phyloP scores from a whole-genome alignment of 352 stramenopile species.

The Pythium utonaiense region DNA sequence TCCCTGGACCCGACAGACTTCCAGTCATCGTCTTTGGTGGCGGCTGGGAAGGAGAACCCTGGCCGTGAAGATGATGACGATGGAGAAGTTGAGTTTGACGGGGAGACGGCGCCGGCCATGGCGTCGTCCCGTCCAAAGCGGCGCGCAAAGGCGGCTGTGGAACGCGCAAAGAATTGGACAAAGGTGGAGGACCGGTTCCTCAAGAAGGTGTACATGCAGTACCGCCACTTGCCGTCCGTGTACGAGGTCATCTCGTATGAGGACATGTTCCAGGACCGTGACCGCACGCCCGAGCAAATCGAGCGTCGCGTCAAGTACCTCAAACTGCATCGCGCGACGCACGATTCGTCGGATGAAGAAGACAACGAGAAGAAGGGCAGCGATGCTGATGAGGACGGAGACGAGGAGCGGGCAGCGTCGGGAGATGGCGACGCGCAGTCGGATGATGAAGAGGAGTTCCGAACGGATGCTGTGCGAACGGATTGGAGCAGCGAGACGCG shows the following conservation, averaged over 20 bases:
- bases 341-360: constrained; percentile 66
- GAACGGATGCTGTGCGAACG: neutral
- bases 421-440: constrained; percentile 9
- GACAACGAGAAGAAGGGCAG: constrained; percentile 19
- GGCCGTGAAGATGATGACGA: constrained; percentile 6
- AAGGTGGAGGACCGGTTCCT: constrained; percentile 81
- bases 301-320: constrained; percentile 80
- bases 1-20: constrained; percentile 58
- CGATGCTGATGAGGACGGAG: constrained; percentile 21
- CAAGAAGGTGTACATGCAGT: constrained; percentile 75
- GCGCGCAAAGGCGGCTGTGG: constrained; percentile 26
- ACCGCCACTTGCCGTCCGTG: constrained; percentile 74
- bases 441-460: constrained; percentile 19
- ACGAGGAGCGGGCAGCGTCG: neutral
- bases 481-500: constrained; percentile 11
- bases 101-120: constrained; percentile 6
- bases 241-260: constrained; percentile 88
- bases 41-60: constrained; percentile 4
- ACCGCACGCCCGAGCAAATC: constrained; percentile 81
- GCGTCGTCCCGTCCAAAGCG: constrained; percentile 27
- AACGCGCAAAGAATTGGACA: constrained; percentile 77
- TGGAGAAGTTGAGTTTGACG: constrained; percentile 25
- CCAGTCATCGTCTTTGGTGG: constrained; percentile 44
- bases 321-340: constrained; percentile 67
- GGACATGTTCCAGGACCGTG: constrained; percentile 87